These are phyloP conservation scores for Echium plantagineum DNA, from an alignment of 257 asterid species.

Conservation along the genomic window DNA sequence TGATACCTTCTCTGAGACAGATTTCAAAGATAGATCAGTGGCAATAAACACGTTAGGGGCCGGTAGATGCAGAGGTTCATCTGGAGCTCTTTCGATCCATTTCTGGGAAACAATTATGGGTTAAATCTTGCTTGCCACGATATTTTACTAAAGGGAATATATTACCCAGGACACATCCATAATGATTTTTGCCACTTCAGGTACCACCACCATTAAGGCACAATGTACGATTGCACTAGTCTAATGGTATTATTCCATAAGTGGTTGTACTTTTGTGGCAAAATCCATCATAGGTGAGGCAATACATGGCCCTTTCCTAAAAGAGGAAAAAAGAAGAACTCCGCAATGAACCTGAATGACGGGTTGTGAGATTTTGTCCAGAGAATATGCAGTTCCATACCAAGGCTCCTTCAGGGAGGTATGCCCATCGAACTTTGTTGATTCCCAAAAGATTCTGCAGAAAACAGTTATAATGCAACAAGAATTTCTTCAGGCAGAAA, in stretches of 20 bases:
- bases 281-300: neutral
- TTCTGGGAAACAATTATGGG: conserved; percentile 36
- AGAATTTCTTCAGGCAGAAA: neutral
- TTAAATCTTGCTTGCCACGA: conserved; percentile 12
- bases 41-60: conserved; percentile 77
- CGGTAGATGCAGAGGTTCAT: conserved; percentile 66
- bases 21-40: conserved; percentile 73
- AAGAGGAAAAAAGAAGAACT: conserved; percentile 9
- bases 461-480: conserved; percentile 8
- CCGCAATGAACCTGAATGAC: conserved; percentile 58
- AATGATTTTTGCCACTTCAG: neutral
- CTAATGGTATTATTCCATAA: neutral
- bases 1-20: conserved; percentile 47
- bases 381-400: conserved; percentile 84
- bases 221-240: neutral
- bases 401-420: conserved; percentile 67
- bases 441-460: conserved; percentile 91
- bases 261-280: neutral
- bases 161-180: neutral
- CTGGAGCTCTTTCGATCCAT: conserved; percentile 63
- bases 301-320: neutral
- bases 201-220: neutral
- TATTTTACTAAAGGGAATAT: conserved; percentile 2
- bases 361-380: conserved; percentile 49
- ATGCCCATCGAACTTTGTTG: conserved; percentile 71